Evolutionary conservation across 345 rosid genomes (phyloP).

Genomic region (Pistacia atlantica): DNA sequence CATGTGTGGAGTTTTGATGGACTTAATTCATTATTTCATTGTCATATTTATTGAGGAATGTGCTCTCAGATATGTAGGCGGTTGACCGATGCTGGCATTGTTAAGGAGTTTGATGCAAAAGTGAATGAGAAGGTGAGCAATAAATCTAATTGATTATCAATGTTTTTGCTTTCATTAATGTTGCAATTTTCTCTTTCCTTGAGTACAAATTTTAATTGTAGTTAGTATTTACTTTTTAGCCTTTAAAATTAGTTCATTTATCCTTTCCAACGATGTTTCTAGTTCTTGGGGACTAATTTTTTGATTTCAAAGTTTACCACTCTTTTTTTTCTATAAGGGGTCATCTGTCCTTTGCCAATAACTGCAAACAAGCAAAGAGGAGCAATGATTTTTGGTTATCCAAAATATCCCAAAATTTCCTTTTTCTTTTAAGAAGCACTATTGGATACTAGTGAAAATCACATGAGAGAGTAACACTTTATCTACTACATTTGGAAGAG

Average conservation of each 20-base stretch:
- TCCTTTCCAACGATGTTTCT: background rate
- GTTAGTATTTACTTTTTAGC: background rate
- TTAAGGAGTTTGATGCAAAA: conserved; percentile 74
- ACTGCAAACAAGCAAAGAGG: background rate
- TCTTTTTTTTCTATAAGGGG: background rate
- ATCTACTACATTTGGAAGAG: background rate
- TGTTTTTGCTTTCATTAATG: background rate
- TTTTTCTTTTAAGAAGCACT: background rate
- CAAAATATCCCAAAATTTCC: background rate
- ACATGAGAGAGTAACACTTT: background rate
- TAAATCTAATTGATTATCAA: background rate
- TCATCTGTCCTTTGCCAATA: background rate
- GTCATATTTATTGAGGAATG: conserved; percentile 23
- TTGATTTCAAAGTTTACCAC: background rate
- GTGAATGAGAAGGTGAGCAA: conserved; percentile 72
- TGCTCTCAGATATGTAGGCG: conserved; percentile 64
- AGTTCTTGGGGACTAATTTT: background rate
- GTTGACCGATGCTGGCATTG: conserved; percentile 73
- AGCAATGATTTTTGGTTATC: background rate
- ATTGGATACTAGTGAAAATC: background rate
- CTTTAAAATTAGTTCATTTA: background rate
- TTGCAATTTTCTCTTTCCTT: background rate
- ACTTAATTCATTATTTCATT: conserved; percentile 14
- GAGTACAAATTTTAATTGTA: background rate
- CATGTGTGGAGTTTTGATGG: background rate